Conservation (phyloP, 106 monocot genomes). For the Narthecium ossifragum region DNA sequence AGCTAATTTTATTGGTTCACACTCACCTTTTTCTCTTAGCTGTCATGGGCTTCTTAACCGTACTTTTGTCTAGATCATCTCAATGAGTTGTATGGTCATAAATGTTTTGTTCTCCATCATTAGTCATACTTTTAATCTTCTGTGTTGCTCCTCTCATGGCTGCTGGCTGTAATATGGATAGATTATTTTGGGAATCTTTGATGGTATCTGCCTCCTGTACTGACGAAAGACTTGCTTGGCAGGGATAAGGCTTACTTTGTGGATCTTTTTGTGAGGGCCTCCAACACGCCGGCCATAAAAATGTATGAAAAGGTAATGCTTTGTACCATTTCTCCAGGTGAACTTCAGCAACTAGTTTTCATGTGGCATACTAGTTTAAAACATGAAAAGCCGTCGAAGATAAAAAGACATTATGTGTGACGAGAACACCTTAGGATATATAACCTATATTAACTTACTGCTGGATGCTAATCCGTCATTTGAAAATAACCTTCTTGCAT, state of each 20-base stretch:
- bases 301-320: conserved; percentile 92
- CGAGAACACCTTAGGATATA: too few relatives aligned
- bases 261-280: conserved; percentile 97
- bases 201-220: conserved; percentile 4
- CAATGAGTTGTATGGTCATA: neutral
- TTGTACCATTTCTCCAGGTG: neutral
- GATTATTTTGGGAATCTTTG: neutral
- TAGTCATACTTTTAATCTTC: neutral
- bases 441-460: too few relatives aligned
- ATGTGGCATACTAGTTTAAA: neutral
- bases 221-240: conserved; percentile 1
- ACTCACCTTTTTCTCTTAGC: neutral
- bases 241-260: conserved; percentile 99
- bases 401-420: too few relatives aligned
- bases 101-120: neutral
- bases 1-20: too few relatives aligned
- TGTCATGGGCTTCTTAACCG: neutral
- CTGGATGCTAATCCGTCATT: too few relatives aligned
- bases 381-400: neutral
- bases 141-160: neutral
- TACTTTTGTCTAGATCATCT: neutral
- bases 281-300: conserved; percentile 85
- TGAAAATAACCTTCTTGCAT: too few relatives aligned
- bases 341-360: neutral
- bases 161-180: too few relatives aligned